phyloP scores from a whole-genome alignment of 352 stramenopile genomes.

The Phytophthora fragariae region DNA sequence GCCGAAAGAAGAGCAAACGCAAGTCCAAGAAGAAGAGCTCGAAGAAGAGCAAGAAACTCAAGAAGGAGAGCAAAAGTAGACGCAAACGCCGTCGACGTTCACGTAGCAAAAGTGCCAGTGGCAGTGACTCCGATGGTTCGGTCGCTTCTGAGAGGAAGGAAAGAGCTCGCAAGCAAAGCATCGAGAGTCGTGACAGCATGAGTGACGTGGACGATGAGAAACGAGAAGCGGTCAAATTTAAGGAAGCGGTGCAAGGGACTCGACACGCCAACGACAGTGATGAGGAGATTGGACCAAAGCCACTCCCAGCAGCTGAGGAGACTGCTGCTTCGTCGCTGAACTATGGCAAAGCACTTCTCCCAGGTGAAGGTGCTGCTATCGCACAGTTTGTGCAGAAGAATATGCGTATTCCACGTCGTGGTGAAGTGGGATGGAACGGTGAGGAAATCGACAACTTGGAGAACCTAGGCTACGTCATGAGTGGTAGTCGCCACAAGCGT shows the following conservation, averaged over 20 bases:
- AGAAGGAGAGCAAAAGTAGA: slow-evolving; percentile 40
- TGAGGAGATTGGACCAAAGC: slow-evolving; percentile 90
- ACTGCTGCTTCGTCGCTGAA: slow-evolving; percentile 63
- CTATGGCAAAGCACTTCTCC: slow-evolving; percentile 94
- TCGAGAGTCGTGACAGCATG: slow-evolving; percentile 18
- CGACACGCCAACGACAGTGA: slow-evolving; percentile 77
- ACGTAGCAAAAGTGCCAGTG: slow-evolving; percentile 40
- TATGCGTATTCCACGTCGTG: slow-evolving; percentile 97
- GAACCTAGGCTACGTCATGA: slow-evolving; percentile 97
- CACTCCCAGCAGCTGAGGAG: slow-evolving; percentile 58
- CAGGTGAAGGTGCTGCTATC: slow-evolving; percentile 95
- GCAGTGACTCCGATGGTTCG: slow-evolving; percentile 36
- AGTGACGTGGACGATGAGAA: slow-evolving; percentile 58
- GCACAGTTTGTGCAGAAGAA: slow-evolving; percentile 99
- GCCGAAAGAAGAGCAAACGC: slow-evolving; percentile 46
- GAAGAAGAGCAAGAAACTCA: slow-evolving; percentile 45
- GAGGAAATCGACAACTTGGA: slow-evolving; percentile 98
- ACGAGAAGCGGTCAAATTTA: slow-evolving; percentile 89
- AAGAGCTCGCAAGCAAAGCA: slow-evolving; percentile 25
- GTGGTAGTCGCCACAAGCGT: slow-evolving; percentile 95
- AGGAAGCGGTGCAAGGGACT: slow-evolving; percentile 82
- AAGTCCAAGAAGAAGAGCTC: slow-evolving; percentile 53
- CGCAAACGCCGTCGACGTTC: slow-evolving; percentile 36
- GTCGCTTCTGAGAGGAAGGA: slow-evolving; percentile 34
- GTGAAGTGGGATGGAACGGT: slow-evolving; percentile 97